Evolutionary conservation across 345 rosid species (phyloP).

Genomic region (Euphorbia pulcherrima): DNA sequence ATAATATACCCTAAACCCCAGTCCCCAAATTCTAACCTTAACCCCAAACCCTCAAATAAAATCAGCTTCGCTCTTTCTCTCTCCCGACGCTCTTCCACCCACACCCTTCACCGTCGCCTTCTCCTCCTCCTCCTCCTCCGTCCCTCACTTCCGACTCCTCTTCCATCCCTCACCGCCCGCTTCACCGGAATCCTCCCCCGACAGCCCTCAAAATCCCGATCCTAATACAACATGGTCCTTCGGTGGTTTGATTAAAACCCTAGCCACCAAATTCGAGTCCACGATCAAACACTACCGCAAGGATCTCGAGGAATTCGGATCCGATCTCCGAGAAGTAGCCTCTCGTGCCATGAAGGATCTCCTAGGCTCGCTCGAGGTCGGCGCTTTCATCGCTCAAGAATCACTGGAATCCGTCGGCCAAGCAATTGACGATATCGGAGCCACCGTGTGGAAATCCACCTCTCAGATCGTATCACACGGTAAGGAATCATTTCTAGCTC

Average conservation of each 20-base stretch:
- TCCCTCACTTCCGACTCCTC: too few species aligned
- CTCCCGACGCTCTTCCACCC: too few species aligned
- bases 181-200: too few species aligned
- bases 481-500: constrained; percentile 36
- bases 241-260: constrained; percentile 66
- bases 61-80: too few species aligned
- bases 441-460: constrained; percentile 70
- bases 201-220: constrained; percentile 8
- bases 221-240: too few species aligned
- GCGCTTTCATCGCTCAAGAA: constrained; percentile 74
- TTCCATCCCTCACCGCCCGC: too few species aligned
- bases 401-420: constrained; percentile 75
- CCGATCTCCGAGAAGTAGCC: constrained; percentile 58
- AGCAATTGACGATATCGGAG: constrained; percentile 74
- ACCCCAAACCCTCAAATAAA: too few species aligned
- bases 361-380: constrained; percentile 59
- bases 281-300: constrained; percentile 61
- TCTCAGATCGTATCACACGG: constrained; percentile 65
- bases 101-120: too few species aligned
- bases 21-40: too few species aligned
- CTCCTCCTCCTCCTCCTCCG: too few species aligned
- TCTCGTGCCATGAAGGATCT: constrained; percentile 81
- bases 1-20: too few species aligned
- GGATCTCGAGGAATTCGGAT: constrained; percentile 69
- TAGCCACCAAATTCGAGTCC: constrained; percentile 57